Evolutionary conservation across 495 filamentous ascomycete genomes (phyloP), one percentile per base, ranked within the genome.

Genomic region (Echria macrotheca): DNA sequence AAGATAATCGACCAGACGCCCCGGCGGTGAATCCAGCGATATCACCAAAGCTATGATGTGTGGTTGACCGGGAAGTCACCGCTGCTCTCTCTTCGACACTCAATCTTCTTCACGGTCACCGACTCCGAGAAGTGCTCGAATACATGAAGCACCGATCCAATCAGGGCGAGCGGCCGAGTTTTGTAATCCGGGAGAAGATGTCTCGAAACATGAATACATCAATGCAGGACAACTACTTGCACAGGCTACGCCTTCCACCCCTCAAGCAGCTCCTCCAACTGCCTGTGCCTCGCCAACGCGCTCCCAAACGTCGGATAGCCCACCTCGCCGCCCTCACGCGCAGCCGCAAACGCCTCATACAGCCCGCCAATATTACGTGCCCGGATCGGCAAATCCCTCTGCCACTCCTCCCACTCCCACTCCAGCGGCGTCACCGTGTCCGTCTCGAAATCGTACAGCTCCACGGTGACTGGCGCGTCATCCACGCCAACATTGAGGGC

Each of bases 281-380:
- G 59, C 50, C 68, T 60, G 52, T 77, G 73, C 44, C 72, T 63
- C 50, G 58, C 53, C 5, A 73, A 52, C 8, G 74, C 63, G 47
- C 67, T 49, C 38, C 67, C 70, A 54, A 78, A 75, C 38, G 61
- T 68, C 14, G 62, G 51, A 56, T 67, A 69, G 18, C 31, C 11
- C 28, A 26, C 42, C 23, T 44, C 9, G 0, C 26, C 44, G 0
- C 44, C 55, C 12, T 14, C 36, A 39, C 41, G 48, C 25, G 50
- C 58, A 25, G 58, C 52, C 3, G 70, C 71, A 49, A 72, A 74
- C 2, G 53, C 67, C 57, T 79, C 75, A 50, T 81, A 81, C 12
- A 80, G 31, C 11, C 66, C 54, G 0, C 58, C 78, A 24, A 79
- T 64, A 55, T 71, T 69, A 45, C 70, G 61, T 4, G 68, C 67